Conservation (phyloP, 345 rosid genomes). For the Moricandia moricandioides region DNA sequence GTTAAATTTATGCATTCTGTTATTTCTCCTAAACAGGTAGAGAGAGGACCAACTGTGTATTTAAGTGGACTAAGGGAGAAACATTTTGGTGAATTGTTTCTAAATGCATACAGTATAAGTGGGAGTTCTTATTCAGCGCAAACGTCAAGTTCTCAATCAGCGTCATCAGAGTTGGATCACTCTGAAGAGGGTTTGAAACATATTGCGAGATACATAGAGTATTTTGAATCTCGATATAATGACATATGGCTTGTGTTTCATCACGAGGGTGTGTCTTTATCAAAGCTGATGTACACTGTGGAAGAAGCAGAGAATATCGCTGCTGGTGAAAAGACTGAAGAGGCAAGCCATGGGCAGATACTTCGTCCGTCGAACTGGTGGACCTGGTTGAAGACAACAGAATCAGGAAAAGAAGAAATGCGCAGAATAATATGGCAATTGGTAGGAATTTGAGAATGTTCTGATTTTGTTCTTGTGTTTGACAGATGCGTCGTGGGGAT, state of each 20-base stretch:
- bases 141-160: constrained; percentile 35
- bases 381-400: constrained; percentile 90
- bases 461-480: constrained; percentile 18
- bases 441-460: constrained; percentile 42
- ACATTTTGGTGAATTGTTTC: constrained; percentile 86
- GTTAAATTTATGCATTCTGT: constrained; percentile 6
- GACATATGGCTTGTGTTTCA: constrained; percentile 93
- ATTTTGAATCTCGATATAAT: constrained; percentile 84
- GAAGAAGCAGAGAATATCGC: constrained; percentile 52
- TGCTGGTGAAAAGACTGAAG: constrained; percentile 48
- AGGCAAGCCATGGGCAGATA: constrained; percentile 53
- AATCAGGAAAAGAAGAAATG: constrained; percentile 87
- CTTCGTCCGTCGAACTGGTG: constrained; percentile 92
- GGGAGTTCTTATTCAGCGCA: constrained; percentile 42
- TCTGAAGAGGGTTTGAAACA: constrained; percentile 78
- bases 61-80: constrained; percentile 92
- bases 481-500: constrained; percentile 1
- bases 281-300: constrained; percentile 75
- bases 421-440: constrained; percentile 74
- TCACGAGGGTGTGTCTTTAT: constrained; percentile 83
- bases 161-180: constrained; percentile 42
- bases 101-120: constrained; percentile 57
- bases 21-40: constrained; percentile 59
- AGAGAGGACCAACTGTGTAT: constrained; percentile 77
- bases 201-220: constrained; percentile 88